These are phyloP conservation scores for Fusarium continuum DNA, from an alignment of 2,329 filamentous ascomycete genomes.

Conservation along the genomic window DNA sequence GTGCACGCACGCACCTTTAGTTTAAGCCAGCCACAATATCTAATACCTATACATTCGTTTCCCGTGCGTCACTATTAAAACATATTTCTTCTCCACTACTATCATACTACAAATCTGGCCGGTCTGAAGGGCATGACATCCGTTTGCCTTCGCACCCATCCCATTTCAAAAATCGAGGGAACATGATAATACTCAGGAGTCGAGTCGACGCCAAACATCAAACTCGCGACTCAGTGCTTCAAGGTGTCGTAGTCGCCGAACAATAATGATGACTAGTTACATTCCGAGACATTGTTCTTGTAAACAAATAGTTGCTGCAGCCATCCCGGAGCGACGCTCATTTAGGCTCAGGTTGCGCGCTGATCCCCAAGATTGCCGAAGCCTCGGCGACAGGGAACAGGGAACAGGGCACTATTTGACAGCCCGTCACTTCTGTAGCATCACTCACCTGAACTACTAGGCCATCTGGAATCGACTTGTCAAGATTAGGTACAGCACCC, in stretches of 20 bases:
- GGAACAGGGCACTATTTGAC: background rate
- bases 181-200: background rate
- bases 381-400: constrained; percentile 18
- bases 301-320: background rate
- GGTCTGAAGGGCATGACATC: background rate
- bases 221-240: background rate
- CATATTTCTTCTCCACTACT: background rate
- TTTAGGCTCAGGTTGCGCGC: background rate
- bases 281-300: constrained; percentile 26
- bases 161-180: background rate
- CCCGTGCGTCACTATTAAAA: constrained; percentile 22
- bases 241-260: constrained; percentile 1
- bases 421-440: background rate
- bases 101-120: background rate
- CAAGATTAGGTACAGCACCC: background rate
- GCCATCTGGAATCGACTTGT: background rate
- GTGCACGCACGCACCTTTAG: background rate
- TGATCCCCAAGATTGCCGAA: constrained; percentile 17
- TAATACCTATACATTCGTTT: background rate
- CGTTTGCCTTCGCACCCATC: background rate
- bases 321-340: background rate
- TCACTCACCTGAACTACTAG: background rate
- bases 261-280: constrained; percentile 19
- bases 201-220: background rate
- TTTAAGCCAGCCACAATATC: constrained; percentile 17